A percentile compares a stretch with the other conserved stretches of the same genome.
phyloP scores from a whole-genome alignment of 2,329 filamentous ascomycete species.

The Neonectria sp. region DNA sequence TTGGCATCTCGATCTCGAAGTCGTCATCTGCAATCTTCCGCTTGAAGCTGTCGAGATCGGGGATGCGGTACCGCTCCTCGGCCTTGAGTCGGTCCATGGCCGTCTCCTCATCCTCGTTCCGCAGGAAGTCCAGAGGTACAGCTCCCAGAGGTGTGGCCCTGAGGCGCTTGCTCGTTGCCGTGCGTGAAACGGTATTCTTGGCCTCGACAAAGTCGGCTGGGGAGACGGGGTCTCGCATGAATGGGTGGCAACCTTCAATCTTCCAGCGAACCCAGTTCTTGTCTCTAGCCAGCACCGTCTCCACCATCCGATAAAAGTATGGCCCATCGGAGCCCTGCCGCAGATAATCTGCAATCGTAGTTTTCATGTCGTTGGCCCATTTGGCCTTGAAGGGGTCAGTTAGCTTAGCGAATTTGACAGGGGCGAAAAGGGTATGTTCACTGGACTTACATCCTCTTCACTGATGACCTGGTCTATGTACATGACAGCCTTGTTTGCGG shows the following conservation, averaged over 20 bases:
- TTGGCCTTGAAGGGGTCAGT: slow-evolving; percentile 69
- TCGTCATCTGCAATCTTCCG: slow-evolving; percentile 83
- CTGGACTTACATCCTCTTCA: slow-evolving; percentile 82
- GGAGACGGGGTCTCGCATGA: slow-evolving; percentile 81
- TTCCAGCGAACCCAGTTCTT: slow-evolving; percentile 99
- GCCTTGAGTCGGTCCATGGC: slow-evolving; percentile 81
- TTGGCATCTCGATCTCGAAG: slow-evolving; percentile 88
- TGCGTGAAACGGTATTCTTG: slow-evolving; percentile 74
- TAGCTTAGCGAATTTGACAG: slow-evolving; percentile 23
- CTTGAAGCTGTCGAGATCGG: slow-evolving; percentile 79
- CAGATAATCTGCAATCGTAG: slow-evolving; percentile 85
- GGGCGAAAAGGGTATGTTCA: neutral
- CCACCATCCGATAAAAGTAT: slow-evolving; percentile 96
- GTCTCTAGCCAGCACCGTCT: slow-evolving; percentile 94
- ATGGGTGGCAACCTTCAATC: slow-evolving; percentile 90
- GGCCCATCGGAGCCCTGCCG: slow-evolving; percentile 86
- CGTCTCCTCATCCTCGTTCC: slow-evolving; percentile 71
- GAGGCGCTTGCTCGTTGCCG: slow-evolving; percentile 79
- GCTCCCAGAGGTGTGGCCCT: slow-evolving; percentile 79
- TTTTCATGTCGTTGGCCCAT: slow-evolving; percentile 87
- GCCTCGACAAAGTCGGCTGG: slow-evolving; percentile 79
- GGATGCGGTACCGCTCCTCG: slow-evolving; percentile 74
- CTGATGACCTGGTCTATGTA: slow-evolving; percentile 80
- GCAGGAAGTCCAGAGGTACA: slow-evolving; percentile 84
- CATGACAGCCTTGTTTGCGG: slow-evolving; percentile 88